These are phyloP conservation scores for Oryza meyeriana DNA, from an alignment of 176 grass and related monocot genomes.

Conservation along the genomic window DNA sequence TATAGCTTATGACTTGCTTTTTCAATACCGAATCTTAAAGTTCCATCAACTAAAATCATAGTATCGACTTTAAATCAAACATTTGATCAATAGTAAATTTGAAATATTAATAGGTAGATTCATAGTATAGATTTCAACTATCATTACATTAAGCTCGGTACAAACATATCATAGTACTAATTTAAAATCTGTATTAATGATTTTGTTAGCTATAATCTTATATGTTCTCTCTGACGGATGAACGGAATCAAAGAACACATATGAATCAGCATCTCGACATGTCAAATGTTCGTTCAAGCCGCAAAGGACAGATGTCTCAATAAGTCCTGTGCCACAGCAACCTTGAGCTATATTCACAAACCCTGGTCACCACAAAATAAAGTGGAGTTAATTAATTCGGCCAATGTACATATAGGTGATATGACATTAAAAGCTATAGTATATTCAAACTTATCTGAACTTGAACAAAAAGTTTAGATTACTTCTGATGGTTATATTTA, in stretches of 20 bases:
- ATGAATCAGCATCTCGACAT: slow-evolving; percentile 42
- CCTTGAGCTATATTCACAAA: slow-evolving; percentile 58
- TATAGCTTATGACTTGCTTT: too few relatives aligned
- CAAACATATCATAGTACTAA: slow-evolving; percentile 30
- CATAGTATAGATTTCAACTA: too few relatives aligned
- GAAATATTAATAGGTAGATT: too few relatives aligned
- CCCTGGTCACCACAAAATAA: slow-evolving; percentile 8
- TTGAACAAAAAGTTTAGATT: too few relatives aligned
- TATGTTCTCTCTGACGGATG: slow-evolving; percentile 50
- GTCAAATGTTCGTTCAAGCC: slow-evolving; percentile 23
- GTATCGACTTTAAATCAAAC: too few relatives aligned
- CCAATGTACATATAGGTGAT: background rate
- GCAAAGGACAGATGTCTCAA: slow-evolving; percentile 47
- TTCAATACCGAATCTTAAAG: too few relatives aligned
- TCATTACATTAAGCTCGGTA: background rate
- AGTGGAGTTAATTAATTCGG: background rate
- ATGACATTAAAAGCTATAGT: background rate
- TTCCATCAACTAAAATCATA: too few relatives aligned
- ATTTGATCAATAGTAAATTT: too few relatives aligned
- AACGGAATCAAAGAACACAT: slow-evolving; percentile 59
- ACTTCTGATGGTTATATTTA: too few relatives aligned
- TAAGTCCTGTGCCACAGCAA: slow-evolving; percentile 59
- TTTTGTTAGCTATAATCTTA: slow-evolving; percentile 45
- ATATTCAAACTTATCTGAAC: background rate
- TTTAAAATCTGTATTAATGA: slow-evolving; percentile 12